phyloP scores from a whole-genome alignment of 768 basidiomycete genomes.

The Collybia sordida region DNA sequence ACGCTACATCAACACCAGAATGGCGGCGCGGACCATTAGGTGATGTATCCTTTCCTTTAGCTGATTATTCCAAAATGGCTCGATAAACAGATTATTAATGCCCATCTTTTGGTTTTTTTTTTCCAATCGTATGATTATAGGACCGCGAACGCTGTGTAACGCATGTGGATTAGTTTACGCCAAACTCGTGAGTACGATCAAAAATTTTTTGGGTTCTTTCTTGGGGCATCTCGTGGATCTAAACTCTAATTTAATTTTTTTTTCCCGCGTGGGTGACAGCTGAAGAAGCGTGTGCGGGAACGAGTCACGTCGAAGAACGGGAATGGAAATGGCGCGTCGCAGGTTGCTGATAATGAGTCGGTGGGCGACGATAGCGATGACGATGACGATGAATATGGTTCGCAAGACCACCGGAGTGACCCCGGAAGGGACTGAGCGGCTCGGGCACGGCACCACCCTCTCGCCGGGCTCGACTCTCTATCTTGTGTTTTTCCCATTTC shows the following conservation, averaged over 20 bases:
- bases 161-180: slow-evolving; percentile 87
- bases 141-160: slow-evolving; percentile 82
- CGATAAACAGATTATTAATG: not conserved
- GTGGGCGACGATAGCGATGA: slow-evolving; percentile 17
- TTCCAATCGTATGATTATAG: too few relatives aligned
- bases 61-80: not conserved
- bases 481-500: not conserved
- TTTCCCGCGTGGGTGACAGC: not conserved
- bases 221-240: slow-evolving; percentile 5
- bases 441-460: not conserved
- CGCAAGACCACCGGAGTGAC: slow-evolving; percentile 17
- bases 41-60: slow-evolving; percentile 30
- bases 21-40: slow-evolving; percentile 85
- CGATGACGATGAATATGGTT: slow-evolving; percentile 16
- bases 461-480: not conserved
- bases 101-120: slow-evolving; percentile 1
- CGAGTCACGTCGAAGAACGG: slow-evolving; percentile 26
- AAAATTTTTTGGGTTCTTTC: too few relatives aligned
- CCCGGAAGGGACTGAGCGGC: slow-evolving; percentile 8
- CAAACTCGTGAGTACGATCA: slow-evolving; percentile 63
- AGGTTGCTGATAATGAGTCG: slow-evolving; percentile 4
- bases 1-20: slow-evolving; percentile 83
- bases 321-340: not conserved
- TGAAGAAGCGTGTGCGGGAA: slow-evolving; percentile 20
- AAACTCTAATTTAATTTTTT: not conserved